Base-by-base conservation (phyloP, 352 stramenopile species). In the Globisporangium irregulare region DNA sequence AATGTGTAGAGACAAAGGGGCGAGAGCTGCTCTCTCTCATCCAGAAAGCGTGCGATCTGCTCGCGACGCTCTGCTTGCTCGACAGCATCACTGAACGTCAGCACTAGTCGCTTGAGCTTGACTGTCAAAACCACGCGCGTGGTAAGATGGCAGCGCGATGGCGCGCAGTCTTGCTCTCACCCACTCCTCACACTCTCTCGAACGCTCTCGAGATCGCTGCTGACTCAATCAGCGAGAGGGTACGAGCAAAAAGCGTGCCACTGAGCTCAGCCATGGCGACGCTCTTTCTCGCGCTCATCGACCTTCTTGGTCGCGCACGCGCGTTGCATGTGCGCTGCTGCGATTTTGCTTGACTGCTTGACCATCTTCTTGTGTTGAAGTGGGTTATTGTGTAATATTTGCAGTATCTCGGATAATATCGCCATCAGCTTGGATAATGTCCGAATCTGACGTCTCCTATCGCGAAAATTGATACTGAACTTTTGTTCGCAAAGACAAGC, bases 1-100 rank as follows among this genome's bases (percentile, higher is more conserved):
- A 86, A 82, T 8, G 70, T 77, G 70, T 86, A 86, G 14, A 86
- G 41, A 62, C 78, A 86, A 25, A 75, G 18, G 2, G 79, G 64
- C 3, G 59, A 67, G 8, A 70, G 54, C 1, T 22, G 29, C 6
- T 56, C 38, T 9, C 73, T 68, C 0, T 54, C 53, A 14, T 43
- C 53, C 34, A 79, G 27, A 38, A 77, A 83, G 9, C 51, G 62
- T 3, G 56, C 51, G 27, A 83, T 75, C 1, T 64, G 65, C 22
- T 34, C 51, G 1, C n/a, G 32, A 14, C 62, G 62, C 8, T 3
- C 20, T 5, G 25, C 41, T 61, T 24, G 12, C 18, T n/a, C 8
- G 14, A 0, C 36, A n/a, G 36, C 1, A 29, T 15, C 20, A 38
- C n/a, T 20, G 27, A 36, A 5, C 15, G 22, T 7, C 27, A 59